Conservation (phyloP, 495 filamentous ascomycete genomes). For the Geoglossum glabrum region DNA sequence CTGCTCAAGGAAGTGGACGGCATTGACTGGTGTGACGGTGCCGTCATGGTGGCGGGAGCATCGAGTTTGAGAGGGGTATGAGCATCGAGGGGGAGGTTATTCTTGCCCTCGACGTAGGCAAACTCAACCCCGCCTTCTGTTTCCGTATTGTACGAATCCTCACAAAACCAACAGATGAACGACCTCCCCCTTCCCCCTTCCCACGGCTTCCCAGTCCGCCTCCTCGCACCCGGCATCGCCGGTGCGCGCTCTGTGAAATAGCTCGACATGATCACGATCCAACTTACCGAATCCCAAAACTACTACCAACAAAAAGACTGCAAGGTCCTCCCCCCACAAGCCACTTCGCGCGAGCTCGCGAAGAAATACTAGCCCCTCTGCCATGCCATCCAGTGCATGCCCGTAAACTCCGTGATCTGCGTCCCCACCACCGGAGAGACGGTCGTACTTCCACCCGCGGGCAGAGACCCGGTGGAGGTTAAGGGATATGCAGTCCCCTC, state of each 20-base stretch:
- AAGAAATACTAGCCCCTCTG: neutral
- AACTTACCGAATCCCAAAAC: constrained; percentile 33
- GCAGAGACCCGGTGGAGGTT: neutral
- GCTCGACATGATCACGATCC: constrained; percentile 37
- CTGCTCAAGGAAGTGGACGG: constrained; percentile 38
- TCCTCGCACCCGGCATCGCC: constrained; percentile 38
- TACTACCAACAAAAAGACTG: constrained; percentile 44
- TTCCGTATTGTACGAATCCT: no score
- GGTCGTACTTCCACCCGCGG: neutral
- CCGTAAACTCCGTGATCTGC: constrained; percentile 23
- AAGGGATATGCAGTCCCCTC: constrained; percentile 4
- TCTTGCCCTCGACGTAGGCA: constrained; percentile 29
- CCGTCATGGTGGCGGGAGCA: constrained; percentile 36
- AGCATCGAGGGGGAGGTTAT: constrained; percentile 27
- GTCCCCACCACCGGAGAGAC: constrained; percentile 6
- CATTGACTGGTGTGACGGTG: constrained; percentile 42
- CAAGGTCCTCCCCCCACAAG: constrained; percentile 40
- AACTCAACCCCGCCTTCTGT: neutral
- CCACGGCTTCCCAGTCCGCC: constrained; percentile 39
- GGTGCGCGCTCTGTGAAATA: constrained; percentile 47
- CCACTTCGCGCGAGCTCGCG: constrained; percentile 32
- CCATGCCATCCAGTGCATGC: constrained; percentile 37
- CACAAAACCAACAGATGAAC: no score
- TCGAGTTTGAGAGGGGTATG: constrained; percentile 28
- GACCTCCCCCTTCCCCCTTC: constrained; percentile 30